Percentiles rank a stretch among this genome's conserved stretches.
These are phyloP conservation scores for Eucalyptus cladocalyx DNA, from an alignment of 345 rosid genomes.

Conservation along the genomic window DNA sequence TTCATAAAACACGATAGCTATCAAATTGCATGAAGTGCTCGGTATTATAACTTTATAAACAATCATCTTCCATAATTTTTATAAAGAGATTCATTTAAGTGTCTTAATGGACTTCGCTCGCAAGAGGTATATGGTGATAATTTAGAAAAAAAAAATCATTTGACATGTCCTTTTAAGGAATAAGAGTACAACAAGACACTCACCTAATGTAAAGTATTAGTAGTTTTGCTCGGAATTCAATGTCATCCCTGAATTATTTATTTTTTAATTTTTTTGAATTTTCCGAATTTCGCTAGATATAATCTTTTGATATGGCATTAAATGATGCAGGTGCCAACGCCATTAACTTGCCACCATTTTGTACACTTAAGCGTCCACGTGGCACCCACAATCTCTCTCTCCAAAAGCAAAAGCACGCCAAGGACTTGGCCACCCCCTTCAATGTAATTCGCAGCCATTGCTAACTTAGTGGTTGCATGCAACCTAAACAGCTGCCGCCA, in stretches of 20 bases:
- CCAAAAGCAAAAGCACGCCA: too few species aligned
- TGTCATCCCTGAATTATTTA: fast-evolving
- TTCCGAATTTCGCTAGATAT: fast-evolving
- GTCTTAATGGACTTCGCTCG: background rate
- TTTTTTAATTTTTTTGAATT: too few species aligned
- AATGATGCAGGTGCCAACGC: background rate
- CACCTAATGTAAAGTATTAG: too few species aligned
- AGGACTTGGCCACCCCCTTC: too few species aligned
- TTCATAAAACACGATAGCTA: background rate
- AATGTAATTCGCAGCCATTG: too few species aligned
- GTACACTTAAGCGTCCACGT: too few species aligned
- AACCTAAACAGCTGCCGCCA: too few species aligned
- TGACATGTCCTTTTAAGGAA: background rate
- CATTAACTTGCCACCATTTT: background rate
- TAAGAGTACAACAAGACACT: background rate
- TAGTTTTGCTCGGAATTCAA: background rate
- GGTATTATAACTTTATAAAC: background rate
- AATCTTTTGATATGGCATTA: too few species aligned
- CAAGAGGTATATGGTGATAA: background rate
- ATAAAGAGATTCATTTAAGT: fast-evolving
- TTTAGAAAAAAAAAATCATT: too few species aligned
- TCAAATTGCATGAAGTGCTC: background rate
- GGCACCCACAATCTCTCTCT: too few species aligned
- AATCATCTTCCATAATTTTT: background rate
- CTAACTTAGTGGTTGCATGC: too few species aligned